Percentiles rank a stretch among this genome's conserved stretches.
phyloP scores from a whole-genome alignment of 331 rosid genomes.

The Pyracantha coccinea region DNA sequence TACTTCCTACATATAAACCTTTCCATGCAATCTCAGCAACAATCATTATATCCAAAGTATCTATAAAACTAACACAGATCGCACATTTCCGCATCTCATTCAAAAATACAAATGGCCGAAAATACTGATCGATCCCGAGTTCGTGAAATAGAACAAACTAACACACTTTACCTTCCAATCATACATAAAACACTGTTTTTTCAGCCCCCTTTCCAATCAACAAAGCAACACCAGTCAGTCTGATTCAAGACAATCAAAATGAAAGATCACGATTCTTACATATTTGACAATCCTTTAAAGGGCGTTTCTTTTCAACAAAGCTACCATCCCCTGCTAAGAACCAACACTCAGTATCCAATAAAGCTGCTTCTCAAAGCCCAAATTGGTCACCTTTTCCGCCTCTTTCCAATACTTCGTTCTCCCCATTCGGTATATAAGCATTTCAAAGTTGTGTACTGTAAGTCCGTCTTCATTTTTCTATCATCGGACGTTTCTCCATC shows the following conservation, averaged over 20 bases:
- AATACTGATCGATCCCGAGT: neutral
- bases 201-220: neutral
- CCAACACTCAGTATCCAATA: slow-evolving; percentile 5
- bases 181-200: neutral
- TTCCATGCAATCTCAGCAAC: no score
- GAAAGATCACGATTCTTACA: neutral
- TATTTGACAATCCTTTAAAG: slow-evolving; percentile 4
- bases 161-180: neutral
- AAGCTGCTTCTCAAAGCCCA: slow-evolving; percentile 10
- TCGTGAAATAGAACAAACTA: neutral
- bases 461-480: neutral
- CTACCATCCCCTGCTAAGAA: slow-evolving; percentile 10
- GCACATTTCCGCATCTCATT: neutral
- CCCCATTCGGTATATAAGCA: neutral
- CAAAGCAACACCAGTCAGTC: neutral
- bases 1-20: no score
- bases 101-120: neutral
- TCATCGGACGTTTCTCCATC: neutral
- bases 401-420: neutral
- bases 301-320: slow-evolving; percentile 7
- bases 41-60: no score
- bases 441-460: neutral
- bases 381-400: neutral
- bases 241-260: neutral
- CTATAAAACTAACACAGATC: neutral